Evolutionary conservation across 2,329 filamentous ascomycete genomes (phyloP), one percentile per base, ranked within the genome.

Genomic region (Zymoseptoria passerinii): DNA sequence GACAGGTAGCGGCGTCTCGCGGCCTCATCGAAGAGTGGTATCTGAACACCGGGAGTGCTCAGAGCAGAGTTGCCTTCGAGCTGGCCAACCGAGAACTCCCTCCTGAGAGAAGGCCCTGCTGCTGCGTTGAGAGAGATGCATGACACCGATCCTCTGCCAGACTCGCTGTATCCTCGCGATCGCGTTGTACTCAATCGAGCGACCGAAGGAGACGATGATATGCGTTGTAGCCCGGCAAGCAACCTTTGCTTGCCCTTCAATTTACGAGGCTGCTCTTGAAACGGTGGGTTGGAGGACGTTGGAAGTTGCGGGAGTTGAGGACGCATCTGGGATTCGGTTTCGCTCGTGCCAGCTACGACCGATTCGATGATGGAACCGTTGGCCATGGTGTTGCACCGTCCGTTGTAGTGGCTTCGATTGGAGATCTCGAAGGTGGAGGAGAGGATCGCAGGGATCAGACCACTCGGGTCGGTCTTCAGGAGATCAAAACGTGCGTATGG

Each of bases 131-230:
- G 75, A 28, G 84, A 85, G 35, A 86, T 81, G 70, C 83, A 87
- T 27, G 84, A 87, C 66, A 86, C 80, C 9, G 83, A 85, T 3
- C 79, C 84, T 76, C 79, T 90, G 18, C 78, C 77, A 61, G 78
- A 75, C 56, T 75, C 86, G 8, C 86, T 83, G 67, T 87, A 88
- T 50, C 83, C 86, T 58, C 83, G 81, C 6, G 89, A 86, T 57
- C 85, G 81, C 27, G 83, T 77, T 59, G 87, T 83, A 57, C 84
- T 81, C 56, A 85, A 73, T 58, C 82, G 82, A 48, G 81, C 78
- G 54, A 95, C 76, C 16, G 88, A 89, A 0, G 88, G 86, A 6
- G 87, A 90, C 0, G 90, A 95, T 9, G 89, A 86, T 68, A 95
- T 92, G 58, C 89, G 86, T 62, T 92, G 87, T 53, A 95, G 80